These are phyloP conservation scores for Hyphodiscus sp. DNA, from an alignment of 2,329 filamentous ascomycete species.

Conservation along the genomic window DNA sequence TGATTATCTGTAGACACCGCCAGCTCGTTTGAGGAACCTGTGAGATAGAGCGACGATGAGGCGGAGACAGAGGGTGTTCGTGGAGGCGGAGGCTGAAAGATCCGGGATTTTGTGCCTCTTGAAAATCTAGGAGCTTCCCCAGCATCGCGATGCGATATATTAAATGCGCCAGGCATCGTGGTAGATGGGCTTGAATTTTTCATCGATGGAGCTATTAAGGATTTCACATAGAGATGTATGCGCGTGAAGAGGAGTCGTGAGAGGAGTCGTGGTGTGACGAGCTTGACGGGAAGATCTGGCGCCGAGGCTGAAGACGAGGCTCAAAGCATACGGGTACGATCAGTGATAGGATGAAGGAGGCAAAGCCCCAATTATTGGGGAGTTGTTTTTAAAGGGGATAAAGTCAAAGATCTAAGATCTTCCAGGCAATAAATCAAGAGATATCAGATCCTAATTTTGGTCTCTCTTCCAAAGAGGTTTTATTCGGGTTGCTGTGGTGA, in stretches of 20 bases:
- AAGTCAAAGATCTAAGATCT: too few relatives aligned
- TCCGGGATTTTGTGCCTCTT: slow-evolving; percentile 29
- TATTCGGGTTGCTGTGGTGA: too few relatives aligned
- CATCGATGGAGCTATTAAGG: slow-evolving; percentile 5
- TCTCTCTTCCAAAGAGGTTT: too few relatives aligned
- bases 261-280: neutral
- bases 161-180: slow-evolving; percentile 23
- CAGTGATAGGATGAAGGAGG: neutral
- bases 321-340: neutral
- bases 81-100: slow-evolving; percentile 40
- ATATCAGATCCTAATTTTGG: too few relatives aligned
- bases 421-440: too few relatives aligned
- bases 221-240: neutral
- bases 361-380: neutral
- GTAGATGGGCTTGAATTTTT: slow-evolving; percentile 14
- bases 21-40: slow-evolving; percentile 17
- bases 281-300: neutral
- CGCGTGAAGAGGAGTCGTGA: too few relatives aligned
- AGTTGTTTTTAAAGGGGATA: too few relatives aligned
- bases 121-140: slow-evolving; percentile 20
- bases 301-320: slow-evolving; percentile 13
- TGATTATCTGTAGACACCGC: neutral
- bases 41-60: slow-evolving; percentile 27
- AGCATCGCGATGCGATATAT: slow-evolving; percentile 13
- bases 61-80: slow-evolving; percentile 33